Base-by-base conservation (phyloP, 306 rosid species). In the Pyrus communis region DNA sequence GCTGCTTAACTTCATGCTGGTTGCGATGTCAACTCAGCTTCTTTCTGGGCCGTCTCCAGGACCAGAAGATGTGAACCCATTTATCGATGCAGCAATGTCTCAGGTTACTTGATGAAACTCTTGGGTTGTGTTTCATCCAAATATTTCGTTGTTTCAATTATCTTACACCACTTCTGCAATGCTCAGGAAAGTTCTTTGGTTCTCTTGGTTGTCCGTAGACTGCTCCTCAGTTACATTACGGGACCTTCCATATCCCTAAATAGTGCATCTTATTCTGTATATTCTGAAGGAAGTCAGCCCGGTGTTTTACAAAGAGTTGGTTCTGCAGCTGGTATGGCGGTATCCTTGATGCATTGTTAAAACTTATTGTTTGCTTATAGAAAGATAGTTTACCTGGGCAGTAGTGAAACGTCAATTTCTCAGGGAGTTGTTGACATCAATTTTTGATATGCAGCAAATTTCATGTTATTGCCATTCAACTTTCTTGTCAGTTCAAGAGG, bases 21-120 rank as follows among this genome's bases (percentile, higher is more conserved):
- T 92, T 87, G 89, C 90, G 77, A 92, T 92, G 98, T 92, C 99
- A 33, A 92, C 97, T 82, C 99, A 96, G 80, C 99, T 96, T 87
- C 97, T 91, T 54, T 92, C 93, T 79, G 97, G 99, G 79, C 88
- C 98, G 72, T 96, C 98, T 82, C 98, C 98, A 42, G 90, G 90
- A 79, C 91, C 90, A 15, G 83, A 80, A 81, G 96, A 92, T 77
- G 85, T 88, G 81, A 92, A 92, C 80, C 98, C 99, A 62, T 92
- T 96, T 79, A 88, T 93, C 19, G 99, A 96, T 79, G 98, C 96
- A 35, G 93, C 93, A 73, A 91, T 91, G 97, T 80, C 88, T 85
- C 98, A 89, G 99, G 99, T 92, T 84, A 77, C 85, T 81, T 64
- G 72, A 82, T 73, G 57, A 76, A 69, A 85, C 51, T 84, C 7